Conservation (phyloP, 2,329 filamentous ascomycete genomes). For the Aspergillus sp. region DNA sequence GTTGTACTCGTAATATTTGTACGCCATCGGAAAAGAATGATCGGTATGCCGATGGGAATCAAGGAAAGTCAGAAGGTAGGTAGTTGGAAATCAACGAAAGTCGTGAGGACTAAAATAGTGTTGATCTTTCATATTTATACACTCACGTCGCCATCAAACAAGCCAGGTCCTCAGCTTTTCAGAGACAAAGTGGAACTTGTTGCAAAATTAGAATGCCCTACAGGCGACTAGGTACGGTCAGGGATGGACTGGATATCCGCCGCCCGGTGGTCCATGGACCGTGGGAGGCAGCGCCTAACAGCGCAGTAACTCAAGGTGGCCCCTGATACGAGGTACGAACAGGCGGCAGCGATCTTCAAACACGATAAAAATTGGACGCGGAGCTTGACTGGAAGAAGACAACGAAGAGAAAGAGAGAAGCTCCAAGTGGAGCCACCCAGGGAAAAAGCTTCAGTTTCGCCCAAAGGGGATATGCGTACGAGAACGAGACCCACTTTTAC, state of each 20-base stretch:
- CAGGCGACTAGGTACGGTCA: no score
- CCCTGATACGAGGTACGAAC: background rate
- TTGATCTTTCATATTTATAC: background rate
- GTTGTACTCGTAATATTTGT: conserved; percentile 27
- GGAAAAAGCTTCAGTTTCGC: background rate
- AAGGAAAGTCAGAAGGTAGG: no score
- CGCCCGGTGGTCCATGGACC: background rate
- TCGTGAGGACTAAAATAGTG: no score
- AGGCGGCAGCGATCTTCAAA: background rate
- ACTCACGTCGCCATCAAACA: background rate
- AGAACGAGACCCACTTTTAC: conserved; percentile 6
- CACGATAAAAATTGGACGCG: background rate
- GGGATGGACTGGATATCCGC: background rate
- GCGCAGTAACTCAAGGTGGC: background rate
- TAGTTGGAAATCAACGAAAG: background rate
- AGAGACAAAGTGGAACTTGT: background rate
- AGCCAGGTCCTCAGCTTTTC: background rate
- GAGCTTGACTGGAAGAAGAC: background rate
- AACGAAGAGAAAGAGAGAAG: background rate
- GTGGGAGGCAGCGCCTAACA: background rate
- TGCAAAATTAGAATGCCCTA: background rate
- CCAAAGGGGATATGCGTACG: conserved; percentile 5
- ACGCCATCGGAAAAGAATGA: conserved; percentile 6
- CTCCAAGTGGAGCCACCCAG: background rate
- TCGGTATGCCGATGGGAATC: background rate